Base-by-base conservation (phyloP, 164 flowering plant species). In the Sextonia rubra region DNA sequence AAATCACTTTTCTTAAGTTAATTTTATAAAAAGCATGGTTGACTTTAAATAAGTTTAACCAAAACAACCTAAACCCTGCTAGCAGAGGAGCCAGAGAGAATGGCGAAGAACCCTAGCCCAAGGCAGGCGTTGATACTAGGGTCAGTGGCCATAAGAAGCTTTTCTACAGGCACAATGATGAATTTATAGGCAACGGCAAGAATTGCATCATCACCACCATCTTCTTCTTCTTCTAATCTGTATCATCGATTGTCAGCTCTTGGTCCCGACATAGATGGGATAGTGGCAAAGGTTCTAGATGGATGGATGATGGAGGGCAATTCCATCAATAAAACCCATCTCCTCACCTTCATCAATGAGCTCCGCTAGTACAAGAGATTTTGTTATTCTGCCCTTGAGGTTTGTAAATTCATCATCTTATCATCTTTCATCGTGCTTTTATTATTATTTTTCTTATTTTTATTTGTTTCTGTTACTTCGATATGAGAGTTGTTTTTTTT, bases 381-480 rank as follows among this genome's bases (percentile, higher is more conserved):
- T 72, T 69, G 74, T 1, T 83, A 83, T 27, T 89, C 91, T 20
- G n/a, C n/a, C n/a, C 88, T 91, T 22, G 84, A 91, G 86, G 96
- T 91, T n/a, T n/a, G n/a, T n/a, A n/a, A n/a, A n/a, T n/a, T n/a
- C n/a, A n/a, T n/a, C n/a, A n/a, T n/a, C n/a, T n/a, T n/a, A n/a
- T n/a, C n/a, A n/a, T n/a, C n/a, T 55, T 12, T 12, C 12, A 7
- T 47, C 49, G 6, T 12, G 6, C 49, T 47, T 47, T n/a, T n/a
- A n/a, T n/a, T n/a, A n/a, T n/a, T n/a, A n/a, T n/a, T n/a, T n/a
- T n/a, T n/a, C n/a, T n/a, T n/a, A n/a, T n/a, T n/a, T n/a, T n/a
- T n/a, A n/a, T n/a, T n/a, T n/a, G n/a, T n/a, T n/a, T n/a, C n/a
- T n/a, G n/a, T n/a, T n/a, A n/a, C n/a, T n/a, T n/a, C n/a, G n/a